Evolutionary conservation across 1,284 basidiomycete species (phyloP).

Genomic region (Apiotrichum laibachii): DNA sequence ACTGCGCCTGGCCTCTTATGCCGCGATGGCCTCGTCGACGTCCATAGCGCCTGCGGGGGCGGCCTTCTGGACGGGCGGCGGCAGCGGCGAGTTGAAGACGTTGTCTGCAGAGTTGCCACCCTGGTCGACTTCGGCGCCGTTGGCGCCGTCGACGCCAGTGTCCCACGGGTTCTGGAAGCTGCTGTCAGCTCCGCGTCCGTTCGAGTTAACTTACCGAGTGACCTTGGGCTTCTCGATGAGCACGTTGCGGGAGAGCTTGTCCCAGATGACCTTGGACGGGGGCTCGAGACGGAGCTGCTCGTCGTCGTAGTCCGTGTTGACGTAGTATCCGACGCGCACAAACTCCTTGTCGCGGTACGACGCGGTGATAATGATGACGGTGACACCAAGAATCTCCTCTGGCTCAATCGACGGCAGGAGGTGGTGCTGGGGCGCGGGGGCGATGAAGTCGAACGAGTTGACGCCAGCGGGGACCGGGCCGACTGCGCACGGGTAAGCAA

Average conservation of each 20-base stretch:
- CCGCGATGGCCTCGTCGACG: constrained; percentile 28
- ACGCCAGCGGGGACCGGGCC: constrained; percentile 92
- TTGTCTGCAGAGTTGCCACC: constrained; percentile 6
- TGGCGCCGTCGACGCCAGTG: constrained; percentile 12
- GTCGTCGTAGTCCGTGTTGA: constrained; percentile 97
- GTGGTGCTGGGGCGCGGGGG: constrained; percentile 62
- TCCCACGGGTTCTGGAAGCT: constrained; percentile 51
- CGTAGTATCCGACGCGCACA: constrained; percentile 97
- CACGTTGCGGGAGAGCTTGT: constrained; percentile 74
- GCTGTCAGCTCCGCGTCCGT: background rate
- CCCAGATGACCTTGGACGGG: constrained; percentile 68
- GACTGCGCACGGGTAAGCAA: constrained; percentile 51
- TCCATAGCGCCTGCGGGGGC: constrained; percentile 34
- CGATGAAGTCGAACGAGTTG: constrained; percentile 96
- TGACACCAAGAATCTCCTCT: constrained; percentile 69
- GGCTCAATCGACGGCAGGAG: constrained; percentile 63
- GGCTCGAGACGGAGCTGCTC: constrained; percentile 79
- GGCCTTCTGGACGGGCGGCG: constrained; percentile 42
- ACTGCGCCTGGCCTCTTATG: constrained; percentile 4
- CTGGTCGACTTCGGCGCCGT: constrained; percentile 15
- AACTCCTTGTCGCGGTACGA: constrained; percentile 94
- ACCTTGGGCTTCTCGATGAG: constrained; percentile 91
- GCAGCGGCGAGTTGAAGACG: constrained; percentile 34
- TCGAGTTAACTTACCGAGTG: constrained; percentile 60
- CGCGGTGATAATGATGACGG: constrained; percentile 89